Conservation (phyloP, 73 alveolate species). For the Uronychia setigera region DNA sequence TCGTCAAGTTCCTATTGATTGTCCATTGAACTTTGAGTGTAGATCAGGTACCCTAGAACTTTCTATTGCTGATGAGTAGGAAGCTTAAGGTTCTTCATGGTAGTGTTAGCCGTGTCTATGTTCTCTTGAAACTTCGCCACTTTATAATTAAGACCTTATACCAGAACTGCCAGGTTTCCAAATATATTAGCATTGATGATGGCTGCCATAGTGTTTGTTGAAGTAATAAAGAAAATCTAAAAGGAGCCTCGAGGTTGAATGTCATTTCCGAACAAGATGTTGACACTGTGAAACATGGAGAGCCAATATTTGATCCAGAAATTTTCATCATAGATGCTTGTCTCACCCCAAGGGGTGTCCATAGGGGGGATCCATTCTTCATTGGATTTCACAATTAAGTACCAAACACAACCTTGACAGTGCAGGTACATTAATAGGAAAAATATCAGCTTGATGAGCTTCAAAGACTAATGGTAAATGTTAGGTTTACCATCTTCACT, state of each 20-base stretch:
- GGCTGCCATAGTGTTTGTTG: slow-evolving; percentile 5
- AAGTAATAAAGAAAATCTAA: neutral
- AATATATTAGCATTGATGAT: slow-evolving; percentile 24
- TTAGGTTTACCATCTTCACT: neutral
- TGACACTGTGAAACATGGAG: slow-evolving; percentile 45
- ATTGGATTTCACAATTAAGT: slow-evolving; percentile 3
- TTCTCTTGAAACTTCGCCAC: slow-evolving; percentile 9
- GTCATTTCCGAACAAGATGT: slow-evolving; percentile 14
- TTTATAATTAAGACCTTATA: slow-evolving; percentile 6
- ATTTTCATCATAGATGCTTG: slow-evolving; percentile 1
- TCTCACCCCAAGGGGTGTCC: neutral
- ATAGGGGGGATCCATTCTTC: slow-evolving; percentile 44
- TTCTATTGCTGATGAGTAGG: slow-evolving; percentile 6
- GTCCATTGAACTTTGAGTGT: slow-evolving; percentile 29
- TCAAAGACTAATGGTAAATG: neutral
- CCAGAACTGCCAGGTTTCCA: slow-evolving; percentile 16
- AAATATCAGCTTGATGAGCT: slow-evolving; percentile 21
- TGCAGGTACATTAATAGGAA: slow-evolving; percentile 30
- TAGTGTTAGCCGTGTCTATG: slow-evolving; percentile 16
- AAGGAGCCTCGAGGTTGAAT: neutral
- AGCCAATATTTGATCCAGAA: slow-evolving; percentile 19
- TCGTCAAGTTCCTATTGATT: slow-evolving; percentile 31
- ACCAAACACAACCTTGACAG: slow-evolving; percentile 35
- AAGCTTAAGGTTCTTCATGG: slow-evolving; percentile 41
- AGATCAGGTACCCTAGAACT: slow-evolving; percentile 21